phyloP scores from a whole-genome alignment of 495 filamentous ascomycete genomes.

The Trichoderma asperelloides region DNA sequence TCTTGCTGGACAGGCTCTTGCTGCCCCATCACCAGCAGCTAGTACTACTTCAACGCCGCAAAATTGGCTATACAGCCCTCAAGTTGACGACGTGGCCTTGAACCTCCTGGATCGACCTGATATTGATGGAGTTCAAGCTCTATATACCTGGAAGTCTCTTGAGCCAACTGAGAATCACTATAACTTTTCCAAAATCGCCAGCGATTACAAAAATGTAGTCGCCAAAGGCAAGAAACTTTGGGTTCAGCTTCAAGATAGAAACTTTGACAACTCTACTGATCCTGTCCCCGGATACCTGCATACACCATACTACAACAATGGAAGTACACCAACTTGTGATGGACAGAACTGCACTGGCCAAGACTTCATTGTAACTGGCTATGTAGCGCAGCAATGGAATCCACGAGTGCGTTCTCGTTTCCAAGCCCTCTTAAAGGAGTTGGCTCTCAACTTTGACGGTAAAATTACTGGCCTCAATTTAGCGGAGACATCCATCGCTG shows the following conservation, averaged over 20 bases:
- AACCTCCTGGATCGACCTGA: neutral
- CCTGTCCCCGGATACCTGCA: neutral
- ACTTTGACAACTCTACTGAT: neutral
- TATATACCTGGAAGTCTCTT: neutral
- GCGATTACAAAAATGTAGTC: neutral
- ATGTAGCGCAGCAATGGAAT: neutral
- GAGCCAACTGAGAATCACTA: neutral
- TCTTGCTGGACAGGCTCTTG: neutral
- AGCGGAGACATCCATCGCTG: neutral
- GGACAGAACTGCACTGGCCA: neutral
- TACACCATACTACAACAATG: neutral
- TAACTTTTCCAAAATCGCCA: neutral
- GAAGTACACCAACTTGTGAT: neutral
- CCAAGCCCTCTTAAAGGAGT: neutral
- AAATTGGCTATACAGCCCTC: neutral
- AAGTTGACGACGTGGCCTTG: neutral
- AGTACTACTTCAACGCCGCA: neutral
- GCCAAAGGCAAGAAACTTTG: neutral
- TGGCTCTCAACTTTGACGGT: neutral
- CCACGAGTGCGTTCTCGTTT: neutral
- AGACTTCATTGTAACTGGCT: neutral
- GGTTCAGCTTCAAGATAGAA: neutral
- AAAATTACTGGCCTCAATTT: neutral
- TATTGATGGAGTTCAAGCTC: neutral
- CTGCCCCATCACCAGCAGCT: neutral